These are phyloP conservation scores for Fistulifera pelliculosa DNA, from an alignment of 108 stramenopile genomes.

Conservation along the genomic window DNA sequence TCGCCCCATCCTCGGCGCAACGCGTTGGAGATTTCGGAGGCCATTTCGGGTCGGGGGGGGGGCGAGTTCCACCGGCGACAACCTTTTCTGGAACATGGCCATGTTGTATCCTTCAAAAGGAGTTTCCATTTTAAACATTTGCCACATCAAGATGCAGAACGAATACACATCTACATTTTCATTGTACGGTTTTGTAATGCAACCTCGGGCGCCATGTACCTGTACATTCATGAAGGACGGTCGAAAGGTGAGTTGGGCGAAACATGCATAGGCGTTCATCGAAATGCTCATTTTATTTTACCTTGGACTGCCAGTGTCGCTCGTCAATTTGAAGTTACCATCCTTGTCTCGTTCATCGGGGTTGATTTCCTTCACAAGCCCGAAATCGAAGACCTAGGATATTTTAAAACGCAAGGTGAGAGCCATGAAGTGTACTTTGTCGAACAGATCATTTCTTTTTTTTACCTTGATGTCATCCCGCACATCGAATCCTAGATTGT, in stretches of 20 bases:
- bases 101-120: slow-evolving; percentile 60
- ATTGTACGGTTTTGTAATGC: slow-evolving; percentile 73
- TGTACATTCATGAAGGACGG: background rate
- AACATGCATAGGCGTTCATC: too few relatives aligned
- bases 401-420: too few relatives aligned
- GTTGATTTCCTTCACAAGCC: slow-evolving; percentile 55
- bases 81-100: slow-evolving; percentile 51
- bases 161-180: slow-evolving; percentile 81
- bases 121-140: slow-evolving; percentile 58
- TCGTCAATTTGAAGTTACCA: slow-evolving; percentile 60
- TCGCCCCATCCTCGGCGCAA: slow-evolving; percentile 45
- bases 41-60: slow-evolving; percentile 57
- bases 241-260: background rate
- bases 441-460: too few relatives aligned
- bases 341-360: slow-evolving; percentile 18
- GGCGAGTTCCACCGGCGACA: slow-evolving; percentile 40
- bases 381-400: slow-evolving; percentile 55
- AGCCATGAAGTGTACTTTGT: too few relatives aligned
- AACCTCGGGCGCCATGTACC: slow-evolving; percentile 79
- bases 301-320: slow-evolving; percentile 59
- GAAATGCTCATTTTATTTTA: slow-evolving; percentile 48
- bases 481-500: slow-evolving; percentile 40
- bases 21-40: slow-evolving; percentile 28
- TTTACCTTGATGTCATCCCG: slow-evolving; percentile 48
- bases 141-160: slow-evolving; percentile 76